Percentiles rank a stretch among this genome's conserved stretches.
Conservation (phyloP, 208 protist genomes). For the Acanthamoeba culbertsoni region DNA sequence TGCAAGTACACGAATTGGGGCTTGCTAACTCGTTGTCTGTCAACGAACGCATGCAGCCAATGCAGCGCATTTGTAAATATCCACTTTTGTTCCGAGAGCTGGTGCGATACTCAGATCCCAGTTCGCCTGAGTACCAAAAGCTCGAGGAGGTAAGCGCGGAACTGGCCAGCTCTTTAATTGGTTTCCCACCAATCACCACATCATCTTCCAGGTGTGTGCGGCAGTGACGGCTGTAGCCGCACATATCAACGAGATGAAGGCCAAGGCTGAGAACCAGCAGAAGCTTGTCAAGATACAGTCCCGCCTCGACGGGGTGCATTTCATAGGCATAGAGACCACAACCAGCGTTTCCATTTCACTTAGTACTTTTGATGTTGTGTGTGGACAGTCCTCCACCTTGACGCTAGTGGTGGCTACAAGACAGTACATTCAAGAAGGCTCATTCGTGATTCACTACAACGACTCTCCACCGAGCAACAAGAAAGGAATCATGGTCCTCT, state of each 20-base stretch:
- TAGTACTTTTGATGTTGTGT: background rate
- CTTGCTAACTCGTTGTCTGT: too few species aligned
- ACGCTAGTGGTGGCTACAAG: background rate
- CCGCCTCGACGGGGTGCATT: background rate
- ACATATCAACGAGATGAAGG: constrained; percentile 35
- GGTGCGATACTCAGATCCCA: background rate
- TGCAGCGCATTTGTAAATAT: constrained; percentile 35
- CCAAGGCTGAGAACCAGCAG: background rate
- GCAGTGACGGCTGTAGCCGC: background rate
- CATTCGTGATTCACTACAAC: background rate
- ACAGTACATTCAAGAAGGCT: background rate
- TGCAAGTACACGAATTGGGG: background rate
- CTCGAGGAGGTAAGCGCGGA: constrained; percentile 29
- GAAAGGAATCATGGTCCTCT: background rate
- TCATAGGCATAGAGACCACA: too few species aligned
- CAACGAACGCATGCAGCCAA: too few species aligned
- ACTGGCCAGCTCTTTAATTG: background rate
- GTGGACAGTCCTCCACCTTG: background rate
- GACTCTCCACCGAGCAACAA: background rate
- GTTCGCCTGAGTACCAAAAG: background rate
- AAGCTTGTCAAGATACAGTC: background rate
- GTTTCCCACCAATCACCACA: background rate
- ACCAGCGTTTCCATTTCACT: background rate
- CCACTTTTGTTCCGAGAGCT: constrained; percentile 24
- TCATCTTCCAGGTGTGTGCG: background rate